A percentile compares a stretch with the other conserved stretches of the same genome.
Evolutionary conservation across 2,329 filamentous ascomycete species (phyloP).

Genomic region (Aspergillus neotritici): DNA sequence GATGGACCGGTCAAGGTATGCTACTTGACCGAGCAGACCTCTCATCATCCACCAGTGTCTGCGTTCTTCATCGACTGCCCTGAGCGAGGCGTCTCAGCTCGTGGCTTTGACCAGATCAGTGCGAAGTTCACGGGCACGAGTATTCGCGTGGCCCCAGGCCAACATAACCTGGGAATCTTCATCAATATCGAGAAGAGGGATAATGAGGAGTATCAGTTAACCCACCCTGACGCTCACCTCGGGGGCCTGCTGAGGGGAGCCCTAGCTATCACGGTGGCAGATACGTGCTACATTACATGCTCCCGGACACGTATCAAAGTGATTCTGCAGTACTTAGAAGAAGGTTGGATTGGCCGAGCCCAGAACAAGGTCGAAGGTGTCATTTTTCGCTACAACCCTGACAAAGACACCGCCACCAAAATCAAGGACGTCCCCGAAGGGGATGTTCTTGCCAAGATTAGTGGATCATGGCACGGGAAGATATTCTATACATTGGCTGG

Average conservation of each 20-base stretch:
- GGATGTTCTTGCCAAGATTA: constrained; percentile 74
- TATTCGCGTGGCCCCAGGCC: constrained; percentile 82
- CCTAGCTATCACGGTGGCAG: constrained; percentile 84
- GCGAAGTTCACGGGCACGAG: constrained; percentile 97
- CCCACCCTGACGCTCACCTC: constrained; percentile 87
- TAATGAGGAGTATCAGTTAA: constrained; percentile 90
- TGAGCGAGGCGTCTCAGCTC: constrained; percentile 78
- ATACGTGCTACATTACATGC: constrained; percentile 83
- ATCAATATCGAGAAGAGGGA: constrained; percentile 73
- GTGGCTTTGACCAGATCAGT: constrained; percentile 91
- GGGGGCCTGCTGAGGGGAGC: constrained; percentile 81
- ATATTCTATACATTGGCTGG: constrained; percentile 54
- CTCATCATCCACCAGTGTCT: constrained; percentile 93
- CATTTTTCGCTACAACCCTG: constrained; percentile 82
- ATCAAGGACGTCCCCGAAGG: constrained; percentile 83
- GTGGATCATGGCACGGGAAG: constrained; percentile 77
- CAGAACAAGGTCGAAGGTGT: constrained; percentile 90
- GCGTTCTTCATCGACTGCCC: constrained; percentile 92
- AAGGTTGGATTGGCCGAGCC: constrained; percentile 86
- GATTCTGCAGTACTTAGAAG: constrained; percentile 87
- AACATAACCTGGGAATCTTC: constrained; percentile 95
- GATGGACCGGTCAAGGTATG: constrained; percentile 67
- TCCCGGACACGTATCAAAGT: constrained; percentile 85
- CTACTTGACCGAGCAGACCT: constrained; percentile 95
- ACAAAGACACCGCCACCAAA: constrained; percentile 71